Conservation (phyloP, 805 yeast genomes). For the Wickerhamomyces strasburgensis region DNA sequence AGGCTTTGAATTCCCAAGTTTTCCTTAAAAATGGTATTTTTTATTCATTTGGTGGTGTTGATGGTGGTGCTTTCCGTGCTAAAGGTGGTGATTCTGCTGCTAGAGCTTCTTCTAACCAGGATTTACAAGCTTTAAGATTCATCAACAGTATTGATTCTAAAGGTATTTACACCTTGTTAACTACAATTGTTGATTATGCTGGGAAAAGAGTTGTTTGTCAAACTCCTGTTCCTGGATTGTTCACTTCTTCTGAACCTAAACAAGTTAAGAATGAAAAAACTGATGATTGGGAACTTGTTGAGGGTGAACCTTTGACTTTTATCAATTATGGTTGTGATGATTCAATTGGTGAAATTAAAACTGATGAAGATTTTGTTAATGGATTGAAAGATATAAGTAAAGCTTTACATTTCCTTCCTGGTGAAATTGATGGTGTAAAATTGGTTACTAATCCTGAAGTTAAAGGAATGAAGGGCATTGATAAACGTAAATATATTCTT, state of each 20-base stretch:
- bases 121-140: conserved; percentile 63
- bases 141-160: conserved; percentile 60
- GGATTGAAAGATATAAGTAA: conserved; percentile 60
- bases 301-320: conserved; percentile 25
- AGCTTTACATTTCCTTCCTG: conserved; percentile 73
- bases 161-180: conserved; percentile 66
- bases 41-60: conserved; percentile 73
- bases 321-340: conserved; percentile 67
- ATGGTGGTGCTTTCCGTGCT: conserved; percentile 55
- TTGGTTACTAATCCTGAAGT: conserved; percentile 70
- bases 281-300: conserved; percentile 32
- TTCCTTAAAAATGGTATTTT: conserved; percentile 80
- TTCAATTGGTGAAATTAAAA: conserved; percentile 44
- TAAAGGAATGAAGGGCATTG: conserved; percentile 83
- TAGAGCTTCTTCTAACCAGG: conserved; percentile 72
- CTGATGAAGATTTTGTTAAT: conserved; percentile 48
- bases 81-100: conserved; percentile 87
- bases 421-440: conserved; percentile 42
- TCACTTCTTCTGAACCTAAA: conserved; percentile 35
- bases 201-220: conserved; percentile 89
- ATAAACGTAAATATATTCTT: conserved; percentile 76
- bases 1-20: conserved; percentile 55
- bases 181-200: conserved; percentile 84
- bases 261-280: conserved; percentile 36
- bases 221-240: conserved; percentile 88